Evolutionary conservation across 257 asterid genomes (phyloP).

Genomic region (Echites panduratus): DNA sequence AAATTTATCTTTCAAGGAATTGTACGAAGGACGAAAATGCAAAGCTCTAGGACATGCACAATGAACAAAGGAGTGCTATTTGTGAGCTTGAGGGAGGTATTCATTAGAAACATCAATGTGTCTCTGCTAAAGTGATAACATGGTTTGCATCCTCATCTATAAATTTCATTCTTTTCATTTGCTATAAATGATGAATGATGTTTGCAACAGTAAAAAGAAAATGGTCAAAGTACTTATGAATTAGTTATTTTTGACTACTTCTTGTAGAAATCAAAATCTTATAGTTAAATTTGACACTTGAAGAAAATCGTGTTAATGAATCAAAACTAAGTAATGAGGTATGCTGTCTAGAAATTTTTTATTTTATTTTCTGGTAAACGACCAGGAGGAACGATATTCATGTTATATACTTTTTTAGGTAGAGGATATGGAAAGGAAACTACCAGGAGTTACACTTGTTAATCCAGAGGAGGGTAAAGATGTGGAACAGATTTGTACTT

Average conservation of each 20-base stretch:
- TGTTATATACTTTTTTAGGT: constrained; percentile 38
- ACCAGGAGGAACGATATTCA: background rate
- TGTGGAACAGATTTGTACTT: constrained; percentile 47
- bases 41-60: constrained; percentile 57
- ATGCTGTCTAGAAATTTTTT: background rate
- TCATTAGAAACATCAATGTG: background rate
- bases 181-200: background rate
- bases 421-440: constrained; percentile 70
- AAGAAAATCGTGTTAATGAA: constrained; percentile 55
- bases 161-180: background rate
- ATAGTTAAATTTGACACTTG: constrained; percentile 77
- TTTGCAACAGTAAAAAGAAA: background rate
- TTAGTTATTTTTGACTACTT: constrained; percentile 6
- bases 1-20: constrained; percentile 72
- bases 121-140: constrained; percentile 1
- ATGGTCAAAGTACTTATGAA: background rate
- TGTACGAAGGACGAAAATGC: constrained; percentile 74
- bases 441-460: constrained; percentile 74
- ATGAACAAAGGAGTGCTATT: constrained; percentile 50
- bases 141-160: background rate
- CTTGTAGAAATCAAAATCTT: constrained; percentile 68
- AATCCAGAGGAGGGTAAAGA: constrained; percentile 74
- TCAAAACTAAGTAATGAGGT: constrained; percentile 67
- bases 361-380: constrained; percentile 8
- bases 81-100: constrained; percentile 74